phyloP scores from a whole-genome alignment of 805 yeast genomes.

The Torulaspora delbrueckii region DNA sequence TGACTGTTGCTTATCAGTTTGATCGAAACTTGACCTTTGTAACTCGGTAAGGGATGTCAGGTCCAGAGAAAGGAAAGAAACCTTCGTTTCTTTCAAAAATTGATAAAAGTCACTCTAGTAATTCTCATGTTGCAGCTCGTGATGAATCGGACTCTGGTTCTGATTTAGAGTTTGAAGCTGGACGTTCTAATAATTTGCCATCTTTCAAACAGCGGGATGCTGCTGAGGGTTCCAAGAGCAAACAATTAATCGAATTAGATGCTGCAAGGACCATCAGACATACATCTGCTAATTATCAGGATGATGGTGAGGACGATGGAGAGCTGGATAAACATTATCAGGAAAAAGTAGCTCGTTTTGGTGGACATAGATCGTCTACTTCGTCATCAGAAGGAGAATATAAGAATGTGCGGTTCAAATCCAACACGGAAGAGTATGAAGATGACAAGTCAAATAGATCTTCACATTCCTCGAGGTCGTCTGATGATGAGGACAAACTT shows the following conservation, averaged over 20 bases:
- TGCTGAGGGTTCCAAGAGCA: slow-evolving; percentile 1
- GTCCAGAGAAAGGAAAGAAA: slow-evolving; percentile 3
- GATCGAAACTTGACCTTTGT: no score
- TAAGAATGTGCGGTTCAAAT: slow-evolving; percentile 13
- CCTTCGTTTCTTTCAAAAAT: slow-evolving; percentile 5
- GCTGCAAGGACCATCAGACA: slow-evolving; percentile 20
- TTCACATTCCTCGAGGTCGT: slow-evolving; percentile 4
- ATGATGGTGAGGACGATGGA: slow-evolving; percentile 12
- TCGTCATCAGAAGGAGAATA: slow-evolving; percentile 6
- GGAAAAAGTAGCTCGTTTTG: slow-evolving; percentile 10
- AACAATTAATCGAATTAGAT: slow-evolving; percentile 18
- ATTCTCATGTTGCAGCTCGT: not conserved
- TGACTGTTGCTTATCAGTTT: no score
- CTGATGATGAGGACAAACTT: slow-evolving; percentile 17
- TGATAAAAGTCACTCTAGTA: slow-evolving; percentile 4
- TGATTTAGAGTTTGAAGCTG: slow-evolving; percentile 10
- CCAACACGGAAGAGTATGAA: slow-evolving; percentile 11
- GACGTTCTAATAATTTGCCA: slow-evolving; percentile 7
- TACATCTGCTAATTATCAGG: slow-evolving; percentile 16
- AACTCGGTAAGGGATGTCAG: not conserved
- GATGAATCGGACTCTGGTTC: slow-evolving; percentile 12
- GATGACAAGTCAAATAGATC: slow-evolving; percentile 3
- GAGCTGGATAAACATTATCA: slow-evolving; percentile 8
- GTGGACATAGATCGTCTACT: slow-evolving; percentile 3
- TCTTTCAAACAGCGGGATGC: slow-evolving; percentile 7